These are phyloP conservation scores for Nicotiana undulata DNA, from an alignment of 257 asterid genomes.

Conservation along the genomic window DNA sequence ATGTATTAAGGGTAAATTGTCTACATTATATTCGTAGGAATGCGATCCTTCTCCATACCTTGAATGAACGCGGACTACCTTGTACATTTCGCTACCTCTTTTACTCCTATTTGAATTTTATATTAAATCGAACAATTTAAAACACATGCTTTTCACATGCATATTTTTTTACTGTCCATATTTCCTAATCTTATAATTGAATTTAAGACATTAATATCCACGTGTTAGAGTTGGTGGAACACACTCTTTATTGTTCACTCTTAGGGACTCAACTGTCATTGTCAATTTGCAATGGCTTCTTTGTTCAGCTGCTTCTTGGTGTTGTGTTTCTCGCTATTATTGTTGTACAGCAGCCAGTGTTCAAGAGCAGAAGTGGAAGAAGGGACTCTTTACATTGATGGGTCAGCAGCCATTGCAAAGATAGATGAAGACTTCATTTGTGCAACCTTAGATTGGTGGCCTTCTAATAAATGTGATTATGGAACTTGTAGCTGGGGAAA, in stretches of 20 bases:
- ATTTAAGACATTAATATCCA: too few relatives aligned
- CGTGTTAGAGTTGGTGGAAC: too few relatives aligned
- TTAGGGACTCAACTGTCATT: not conserved
- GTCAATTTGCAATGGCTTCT: conserved; percentile 26
- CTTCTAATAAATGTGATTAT: conserved; percentile 49
- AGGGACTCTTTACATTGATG: conserved; percentile 49
- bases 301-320: conserved; percentile 26
- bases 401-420: conserved; percentile 33
- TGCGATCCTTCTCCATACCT: fast-evolving
- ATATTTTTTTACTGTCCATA: too few relatives aligned
- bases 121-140: too few relatives aligned
- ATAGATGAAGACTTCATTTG: conserved; percentile 47
- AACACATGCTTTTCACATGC: too few relatives aligned
- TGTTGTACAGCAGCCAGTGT: conserved; percentile 30
- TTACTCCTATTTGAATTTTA: too few relatives aligned
- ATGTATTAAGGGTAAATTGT: too few relatives aligned
- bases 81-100: too few relatives aligned
- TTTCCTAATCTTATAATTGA: too few relatives aligned
- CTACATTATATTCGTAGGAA: too few relatives aligned
- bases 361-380: conserved; percentile 20
- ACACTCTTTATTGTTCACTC: too few relatives aligned
- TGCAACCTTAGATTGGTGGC: conserved; percentile 68
- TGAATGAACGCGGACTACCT: too few relatives aligned
- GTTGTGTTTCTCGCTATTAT: conserved; percentile 42
- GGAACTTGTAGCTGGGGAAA: conserved; percentile 56